Evolutionary conservation across 148 eudicot genomes (phyloP).

Genomic region (Persicaria maculosa): DNA sequence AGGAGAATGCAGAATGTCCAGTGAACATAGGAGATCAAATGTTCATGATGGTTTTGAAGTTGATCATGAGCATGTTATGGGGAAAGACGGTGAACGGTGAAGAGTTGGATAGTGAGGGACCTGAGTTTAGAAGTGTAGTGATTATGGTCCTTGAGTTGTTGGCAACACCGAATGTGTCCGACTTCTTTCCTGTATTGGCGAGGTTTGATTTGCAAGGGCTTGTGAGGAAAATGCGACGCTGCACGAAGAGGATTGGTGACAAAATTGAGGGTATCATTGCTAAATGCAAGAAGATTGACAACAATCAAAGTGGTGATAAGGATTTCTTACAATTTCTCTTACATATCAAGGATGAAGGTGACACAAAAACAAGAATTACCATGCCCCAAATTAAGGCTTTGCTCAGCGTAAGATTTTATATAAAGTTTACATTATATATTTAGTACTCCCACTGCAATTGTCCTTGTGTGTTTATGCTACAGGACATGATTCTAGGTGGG

Average conservation of each 20-base stretch:
- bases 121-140: constrained; percentile 10
- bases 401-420: constrained; percentile 25
- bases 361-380: constrained; percentile 25
- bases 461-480: neutral
- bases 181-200: constrained; percentile 25
- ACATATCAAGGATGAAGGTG: constrained; percentile 38
- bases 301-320: constrained; percentile 13
- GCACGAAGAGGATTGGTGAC: neutral
- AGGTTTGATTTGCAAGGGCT: constrained; percentile 35
- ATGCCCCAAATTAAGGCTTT: constrained; percentile 58
- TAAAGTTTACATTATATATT: too few relatives aligned
- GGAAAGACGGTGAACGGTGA: constrained; percentile 12
- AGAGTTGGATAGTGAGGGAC: neutral
- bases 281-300: neutral
- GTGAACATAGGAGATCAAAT: constrained; percentile 20
- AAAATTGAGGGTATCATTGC: constrained; percentile 19
- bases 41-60: constrained; percentile 16
- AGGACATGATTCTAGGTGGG: constrained; percentile 59
- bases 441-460: too few relatives aligned
- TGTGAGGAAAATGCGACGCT: constrained; percentile 13
- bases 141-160: neutral
- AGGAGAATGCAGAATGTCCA: neutral
- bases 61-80: constrained; percentile 26
- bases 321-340: constrained; percentile 55
- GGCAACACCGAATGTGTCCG: constrained; percentile 29